Percentiles rank a stretch among this genome's conserved stretches.
Conservation (phyloP, 495 filamentous ascomycete genomes). For the Tuber borchii region DNA sequence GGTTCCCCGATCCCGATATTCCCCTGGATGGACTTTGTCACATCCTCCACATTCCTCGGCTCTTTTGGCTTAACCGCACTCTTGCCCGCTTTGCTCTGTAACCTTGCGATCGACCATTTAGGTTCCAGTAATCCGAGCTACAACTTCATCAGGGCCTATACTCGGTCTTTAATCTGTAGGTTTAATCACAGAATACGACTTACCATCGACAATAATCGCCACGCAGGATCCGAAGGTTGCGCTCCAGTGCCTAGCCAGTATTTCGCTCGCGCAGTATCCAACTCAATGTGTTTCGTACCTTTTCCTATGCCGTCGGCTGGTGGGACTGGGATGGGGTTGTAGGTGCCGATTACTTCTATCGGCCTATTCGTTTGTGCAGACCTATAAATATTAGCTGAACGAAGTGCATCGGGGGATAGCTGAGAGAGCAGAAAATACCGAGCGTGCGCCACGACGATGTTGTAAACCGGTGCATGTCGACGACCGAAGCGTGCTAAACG, state of each 20-base stretch:
- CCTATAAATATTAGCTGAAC: background rate
- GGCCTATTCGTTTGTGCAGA: conserved; percentile 50
- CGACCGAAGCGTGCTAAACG: conserved; percentile 90
- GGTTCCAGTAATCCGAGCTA: conserved; percentile 40
- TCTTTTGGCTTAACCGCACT: conserved; percentile 14
- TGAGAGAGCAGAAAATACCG: conserved; percentile 53
- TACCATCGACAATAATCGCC: conserved; percentile 83
- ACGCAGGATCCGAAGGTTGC: conserved; percentile 81
- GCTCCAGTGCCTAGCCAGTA: conserved; percentile 98
- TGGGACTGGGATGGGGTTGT: conserved; percentile 78
- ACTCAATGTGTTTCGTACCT: conserved; percentile 78
- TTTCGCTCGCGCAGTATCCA: conserved; percentile 71
- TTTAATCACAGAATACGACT: conserved; percentile 35
- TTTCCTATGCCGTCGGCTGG: conserved; percentile 60
- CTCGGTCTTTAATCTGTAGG: background rate
- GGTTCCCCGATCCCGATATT: background rate
- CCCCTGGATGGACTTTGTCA: background rate
- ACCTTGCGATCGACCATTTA: conserved; percentile 29
- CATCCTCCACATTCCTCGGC: conserved; percentile 9
- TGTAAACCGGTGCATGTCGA: conserved; percentile 80
- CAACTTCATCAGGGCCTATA: background rate
- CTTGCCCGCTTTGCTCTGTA: conserved; percentile 18
- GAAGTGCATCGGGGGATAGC: conserved; percentile 11
- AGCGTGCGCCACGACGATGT: conserved; percentile 94
- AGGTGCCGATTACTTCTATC: conserved; percentile 88